Base-by-base conservation (phyloP, 306 rosid genomes). In the Quillaja saponaria region DNA sequence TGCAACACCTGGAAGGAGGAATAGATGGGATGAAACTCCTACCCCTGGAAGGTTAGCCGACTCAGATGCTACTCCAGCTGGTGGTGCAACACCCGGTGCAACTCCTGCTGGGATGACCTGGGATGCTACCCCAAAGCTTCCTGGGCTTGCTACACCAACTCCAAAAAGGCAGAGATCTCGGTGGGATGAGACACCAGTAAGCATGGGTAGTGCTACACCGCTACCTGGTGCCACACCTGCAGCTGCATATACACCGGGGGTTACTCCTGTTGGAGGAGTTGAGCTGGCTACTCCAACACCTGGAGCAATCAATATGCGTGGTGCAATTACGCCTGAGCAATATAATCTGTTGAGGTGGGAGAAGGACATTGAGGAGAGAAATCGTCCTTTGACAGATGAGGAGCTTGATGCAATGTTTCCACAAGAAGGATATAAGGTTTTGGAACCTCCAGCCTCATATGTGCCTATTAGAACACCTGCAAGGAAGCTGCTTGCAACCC, bases 51-150 rank as follows among this genome's bases (percentile, higher is more conserved):
- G 94, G 51, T 13, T 86, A 63, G 81, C 40, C 0, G 91, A 85
- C 72, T 74, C 81, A 3, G 94, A 86, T 60, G 81, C 94, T 1
- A 86, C 94, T 5, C 94, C 94, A 0, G 72, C 85, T 0, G 94
- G 94, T 10, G 89, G 76, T 3, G 92, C 4, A 5, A 85, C 91
- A 1, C 86, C 91, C 0, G 92, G 94, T 14, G 94, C 94, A 6
- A 86, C 94, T 6, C 94, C 94, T 0, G 80, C 94, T 0, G 89
- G 94, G 40, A 85, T 85, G 94, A 74, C 94, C 21, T 86, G 94
- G 94, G 94, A 86, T 64, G 85, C 89, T 4, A 86, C 94, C 0
- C 94, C 89, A 0, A 86, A 86, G 71, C 85, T 86, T 50, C 58
- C 87, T 0, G 89, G 94, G 34, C 56, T 86, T 49, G 90, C 94